Conservation (phyloP, 495 filamentous ascomycete genomes). For the Penicillium riverlandense region DNA sequence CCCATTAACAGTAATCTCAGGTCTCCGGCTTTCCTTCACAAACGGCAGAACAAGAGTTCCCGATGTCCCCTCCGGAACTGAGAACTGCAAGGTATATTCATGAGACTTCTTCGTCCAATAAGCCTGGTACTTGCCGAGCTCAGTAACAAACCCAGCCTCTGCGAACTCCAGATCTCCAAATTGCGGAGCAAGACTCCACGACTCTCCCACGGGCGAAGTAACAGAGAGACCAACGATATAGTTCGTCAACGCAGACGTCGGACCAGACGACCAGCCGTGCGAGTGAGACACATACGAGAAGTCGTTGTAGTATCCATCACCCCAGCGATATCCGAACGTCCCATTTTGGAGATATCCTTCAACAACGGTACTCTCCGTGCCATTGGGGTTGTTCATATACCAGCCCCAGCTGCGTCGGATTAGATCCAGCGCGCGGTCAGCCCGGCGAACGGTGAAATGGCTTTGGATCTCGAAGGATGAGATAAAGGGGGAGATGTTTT, state of each 20-base stretch:
- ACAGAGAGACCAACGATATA: constrained; percentile 49
- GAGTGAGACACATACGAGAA: constrained; percentile 42
- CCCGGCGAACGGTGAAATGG: constrained; percentile 41
- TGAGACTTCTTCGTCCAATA: constrained; percentile 23
- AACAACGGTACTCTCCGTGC: constrained; percentile 54
- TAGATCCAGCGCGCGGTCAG: constrained; percentile 46
- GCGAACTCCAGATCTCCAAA: constrained; percentile 44
- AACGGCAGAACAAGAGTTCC: constrained; percentile 35
- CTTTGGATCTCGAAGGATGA: constrained; percentile 55
- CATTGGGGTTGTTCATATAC: constrained; percentile 52
- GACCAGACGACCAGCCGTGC: constrained; percentile 56
- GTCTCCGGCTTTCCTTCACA: constrained; percentile 13
- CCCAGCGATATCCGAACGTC: constrained; percentile 48
- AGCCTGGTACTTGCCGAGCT: constrained; percentile 44
- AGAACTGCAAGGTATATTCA: constrained; percentile 26
- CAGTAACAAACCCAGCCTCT: constrained; percentile 49
- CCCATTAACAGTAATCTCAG: constrained; percentile 23
- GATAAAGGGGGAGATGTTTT: constrained; percentile 55
- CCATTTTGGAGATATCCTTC: constrained; percentile 54
- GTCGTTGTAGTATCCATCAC: constrained; percentile 29
- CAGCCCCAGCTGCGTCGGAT: constrained; percentile 54
- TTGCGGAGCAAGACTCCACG: constrained; percentile 44
- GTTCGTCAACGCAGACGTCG: constrained; percentile 47
- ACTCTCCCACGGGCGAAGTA: constrained; percentile 36
- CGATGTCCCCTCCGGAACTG: constrained; percentile 38